phyloP scores from a whole-genome alignment of 345 rosid genomes.

The Moricandia arvensis region DNA sequence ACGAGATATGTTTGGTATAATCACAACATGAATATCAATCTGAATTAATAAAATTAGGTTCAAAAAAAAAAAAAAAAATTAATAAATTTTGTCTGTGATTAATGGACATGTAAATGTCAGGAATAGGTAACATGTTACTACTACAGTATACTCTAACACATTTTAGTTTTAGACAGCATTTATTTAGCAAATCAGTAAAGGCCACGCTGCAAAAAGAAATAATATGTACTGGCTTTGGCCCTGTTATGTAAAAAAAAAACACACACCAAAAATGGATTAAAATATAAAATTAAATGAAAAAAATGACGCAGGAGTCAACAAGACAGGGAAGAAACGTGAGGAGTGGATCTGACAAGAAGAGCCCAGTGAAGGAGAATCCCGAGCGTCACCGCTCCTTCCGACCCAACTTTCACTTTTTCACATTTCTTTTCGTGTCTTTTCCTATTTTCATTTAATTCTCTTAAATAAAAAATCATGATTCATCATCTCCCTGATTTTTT shows the following conservation, averaged over 20 bases:
- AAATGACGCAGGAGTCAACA: background rate
- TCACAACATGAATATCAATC: background rate
- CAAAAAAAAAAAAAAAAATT: background rate
- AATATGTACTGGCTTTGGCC: background rate
- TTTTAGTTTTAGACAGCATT: background rate
- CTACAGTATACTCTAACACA: background rate
- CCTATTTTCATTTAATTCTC: background rate
- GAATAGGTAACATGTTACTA: background rate
- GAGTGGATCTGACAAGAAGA: slow-evolving; percentile 18
- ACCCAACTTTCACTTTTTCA: slow-evolving; percentile 31
- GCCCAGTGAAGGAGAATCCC: slow-evolving; percentile 31
- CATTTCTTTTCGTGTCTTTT: slow-evolving; percentile 33
- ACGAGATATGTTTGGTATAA: slow-evolving; percentile 3
- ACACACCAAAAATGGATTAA: background rate
- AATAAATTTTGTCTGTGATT: background rate
- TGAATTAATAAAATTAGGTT: too few relatives aligned
- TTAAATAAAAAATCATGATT: background rate
- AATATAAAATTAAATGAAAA: background rate
- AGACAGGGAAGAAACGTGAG: slow-evolving; percentile 18
- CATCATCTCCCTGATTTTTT: slow-evolving; percentile 10
- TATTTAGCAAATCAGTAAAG: background rate
- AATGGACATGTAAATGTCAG: slow-evolving; percentile 8
- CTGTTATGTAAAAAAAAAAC: background rate
- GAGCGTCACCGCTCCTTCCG: slow-evolving; percentile 37
- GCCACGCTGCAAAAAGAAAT: too few relatives aligned